Conservation (phyloP, 805 yeast genomes). For the Nakazawaea wyomingensis region DNA sequence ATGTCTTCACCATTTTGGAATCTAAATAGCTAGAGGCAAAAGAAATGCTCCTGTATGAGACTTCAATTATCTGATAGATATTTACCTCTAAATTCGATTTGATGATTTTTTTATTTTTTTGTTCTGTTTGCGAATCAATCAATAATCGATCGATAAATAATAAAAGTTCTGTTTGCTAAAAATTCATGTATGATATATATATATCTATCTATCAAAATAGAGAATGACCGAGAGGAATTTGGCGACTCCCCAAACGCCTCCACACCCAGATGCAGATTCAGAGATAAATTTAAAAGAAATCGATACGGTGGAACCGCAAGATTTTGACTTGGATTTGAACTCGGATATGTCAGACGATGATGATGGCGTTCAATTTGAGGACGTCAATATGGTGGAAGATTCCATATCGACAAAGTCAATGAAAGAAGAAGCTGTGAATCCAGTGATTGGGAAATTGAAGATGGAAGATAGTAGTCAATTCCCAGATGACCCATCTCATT, state of each 20-base stretch:
- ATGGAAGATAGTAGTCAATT: neutral
- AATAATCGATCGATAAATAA: too few relatives aligned
- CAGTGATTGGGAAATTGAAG: neutral
- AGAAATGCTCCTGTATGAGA: too few relatives aligned
- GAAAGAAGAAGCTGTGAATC: neutral
- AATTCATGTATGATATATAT: too few relatives aligned
- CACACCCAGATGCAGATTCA: conserved; percentile 24
- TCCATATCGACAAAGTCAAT: neutral
- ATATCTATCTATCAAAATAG: too few relatives aligned
- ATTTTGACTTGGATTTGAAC: conserved; percentile 20
- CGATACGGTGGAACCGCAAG: conserved; percentile 20
- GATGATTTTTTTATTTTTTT: too few relatives aligned
- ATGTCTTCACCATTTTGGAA: too few relatives aligned
- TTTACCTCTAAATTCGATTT: too few relatives aligned
- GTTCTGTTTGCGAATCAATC: too few relatives aligned
- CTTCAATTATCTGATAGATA: too few relatives aligned
- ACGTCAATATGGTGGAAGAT: conserved; percentile 6
- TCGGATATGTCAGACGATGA: conserved; percentile 16
- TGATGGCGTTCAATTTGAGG: conserved; percentile 3
- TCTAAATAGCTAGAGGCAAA: too few relatives aligned
- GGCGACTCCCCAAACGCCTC: conserved; percentile 21
- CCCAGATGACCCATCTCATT: neutral
- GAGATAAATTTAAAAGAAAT: conserved; percentile 14
- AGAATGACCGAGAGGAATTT: neutral
- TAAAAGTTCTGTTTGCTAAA: too few relatives aligned